These are phyloP conservation scores for Stephania yunnanensis DNA, from an alignment of 164 flowering plant species.

Conservation along the genomic window DNA sequence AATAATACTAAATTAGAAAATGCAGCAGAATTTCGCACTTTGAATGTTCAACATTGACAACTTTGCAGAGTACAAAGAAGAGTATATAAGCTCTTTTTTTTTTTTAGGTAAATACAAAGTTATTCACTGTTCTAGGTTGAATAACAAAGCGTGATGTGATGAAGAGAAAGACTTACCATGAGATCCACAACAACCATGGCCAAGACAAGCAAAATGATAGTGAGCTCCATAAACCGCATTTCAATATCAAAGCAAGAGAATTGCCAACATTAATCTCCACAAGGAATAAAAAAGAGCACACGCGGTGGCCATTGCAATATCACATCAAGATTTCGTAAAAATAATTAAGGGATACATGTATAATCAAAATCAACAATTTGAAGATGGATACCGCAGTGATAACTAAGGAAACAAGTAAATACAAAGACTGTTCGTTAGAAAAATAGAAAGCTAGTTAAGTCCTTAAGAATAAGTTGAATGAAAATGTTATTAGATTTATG, in stretches of 20 bases:
- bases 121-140: background rate
- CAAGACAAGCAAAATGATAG: constrained; percentile 75
- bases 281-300: background rate
- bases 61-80: too few relatives aligned
- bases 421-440: constrained; percentile 60
- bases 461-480: background rate
- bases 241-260: constrained; percentile 9
- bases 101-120: too few relatives aligned
- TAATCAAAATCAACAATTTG: constrained; percentile 15
- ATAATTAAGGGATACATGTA: background rate
- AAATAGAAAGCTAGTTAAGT: background rate
- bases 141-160: background rate
- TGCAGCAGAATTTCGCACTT: too few relatives aligned
- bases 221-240: constrained; percentile 77
- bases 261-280: background rate
- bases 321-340: too few relatives aligned
- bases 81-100: too few relatives aligned
- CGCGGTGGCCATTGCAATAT: too few relatives aligned
- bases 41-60: too few relatives aligned
- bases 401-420: constrained; percentile 75
- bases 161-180: constrained; percentile 42
- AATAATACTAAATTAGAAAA: too few relatives aligned
- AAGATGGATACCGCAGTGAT: constrained; percentile 75
- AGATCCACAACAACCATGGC: constrained; percentile 86
- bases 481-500: background rate